These are phyloP conservation scores for Trichoderma brevicompactum DNA, from an alignment of 2,329 filamentous ascomycete genomes.

Conservation along the genomic window DNA sequence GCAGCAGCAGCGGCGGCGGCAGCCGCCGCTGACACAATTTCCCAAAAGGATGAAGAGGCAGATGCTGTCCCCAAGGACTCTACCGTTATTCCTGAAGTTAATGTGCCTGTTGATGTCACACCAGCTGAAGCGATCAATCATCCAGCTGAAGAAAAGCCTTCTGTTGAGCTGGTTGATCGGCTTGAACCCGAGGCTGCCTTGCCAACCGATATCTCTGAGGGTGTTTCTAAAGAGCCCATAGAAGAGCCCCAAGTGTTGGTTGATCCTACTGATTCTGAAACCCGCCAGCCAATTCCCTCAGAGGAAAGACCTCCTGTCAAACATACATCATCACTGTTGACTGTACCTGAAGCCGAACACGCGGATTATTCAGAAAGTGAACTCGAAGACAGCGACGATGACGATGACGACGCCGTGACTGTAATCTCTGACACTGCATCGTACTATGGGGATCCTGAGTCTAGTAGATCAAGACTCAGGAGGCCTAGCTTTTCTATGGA, in stretches of 20 bases:
- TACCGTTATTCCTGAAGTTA: not conserved
- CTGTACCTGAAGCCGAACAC: not conserved
- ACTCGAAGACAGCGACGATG: constrained; percentile 2
- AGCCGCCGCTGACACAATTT: not conserved
- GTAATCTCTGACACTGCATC: constrained; percentile 4
- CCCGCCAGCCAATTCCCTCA: not conserved
- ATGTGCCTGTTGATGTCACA: not conserved
- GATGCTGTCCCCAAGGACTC: not conserved
- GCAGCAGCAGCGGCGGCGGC: constrained; percentile 23
- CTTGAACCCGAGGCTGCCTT: not conserved
- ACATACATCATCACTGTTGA: not conserved
- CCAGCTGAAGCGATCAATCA: constrained; percentile 22
- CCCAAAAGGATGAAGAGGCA: constrained; percentile 7
- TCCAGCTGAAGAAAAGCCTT: constrained; percentile 26
- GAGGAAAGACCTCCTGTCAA: not conserved
- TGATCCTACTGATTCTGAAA: not conserved
- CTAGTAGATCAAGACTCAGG: not conserved
- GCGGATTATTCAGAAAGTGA: constrained; percentile 11
- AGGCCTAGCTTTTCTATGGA: not conserved
- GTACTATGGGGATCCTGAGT: not conserved
- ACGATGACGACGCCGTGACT: not conserved
- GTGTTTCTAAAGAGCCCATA: not conserved
- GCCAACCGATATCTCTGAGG: not conserved
- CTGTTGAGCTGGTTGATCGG: constrained; percentile 11
- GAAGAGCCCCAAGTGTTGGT: not conserved